phyloP scores from a whole-genome alignment of 805 yeast species.

The Ogataea populi-albae region DNA sequence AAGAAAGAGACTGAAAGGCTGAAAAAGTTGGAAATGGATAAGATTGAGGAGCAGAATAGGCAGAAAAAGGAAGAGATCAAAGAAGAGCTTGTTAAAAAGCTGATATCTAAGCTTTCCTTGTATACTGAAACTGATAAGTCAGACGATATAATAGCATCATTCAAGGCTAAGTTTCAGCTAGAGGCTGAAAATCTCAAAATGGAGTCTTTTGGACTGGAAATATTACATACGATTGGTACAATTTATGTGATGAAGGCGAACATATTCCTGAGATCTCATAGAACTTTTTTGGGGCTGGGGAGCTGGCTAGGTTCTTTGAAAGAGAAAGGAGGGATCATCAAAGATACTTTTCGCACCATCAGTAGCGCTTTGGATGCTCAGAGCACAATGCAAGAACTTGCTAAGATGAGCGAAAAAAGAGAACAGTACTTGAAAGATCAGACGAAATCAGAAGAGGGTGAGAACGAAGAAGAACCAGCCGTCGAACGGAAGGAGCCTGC shows the following conservation, averaged over 20 bases:
- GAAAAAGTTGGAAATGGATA: constrained; percentile 54
- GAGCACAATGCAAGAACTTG: constrained; percentile 68
- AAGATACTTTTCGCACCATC: constrained; percentile 78
- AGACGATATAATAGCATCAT: constrained; percentile 57
- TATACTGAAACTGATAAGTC: constrained; percentile 59
- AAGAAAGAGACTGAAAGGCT: constrained; percentile 31
- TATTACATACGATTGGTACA: constrained; percentile 78
- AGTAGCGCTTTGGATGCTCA: constrained; percentile 89
- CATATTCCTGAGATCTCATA: constrained; percentile 69
- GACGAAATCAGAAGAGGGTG: constrained; percentile 30
- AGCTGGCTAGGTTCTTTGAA: constrained; percentile 78
- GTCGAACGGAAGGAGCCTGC: constrained; percentile 2
- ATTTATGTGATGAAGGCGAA: constrained; percentile 74
- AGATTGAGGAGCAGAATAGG: constrained; percentile 74
- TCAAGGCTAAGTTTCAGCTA: constrained; percentile 46
- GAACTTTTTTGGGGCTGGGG: constrained; percentile 76
- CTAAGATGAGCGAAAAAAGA: constrained; percentile 59
- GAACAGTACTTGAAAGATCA: constrained; percentile 29
- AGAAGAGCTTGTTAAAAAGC: constrained; percentile 47
- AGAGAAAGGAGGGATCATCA: constrained; percentile 79
- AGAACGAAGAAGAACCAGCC: constrained; percentile 1
- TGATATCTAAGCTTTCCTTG: constrained; percentile 45
- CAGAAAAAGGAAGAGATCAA: constrained; percentile 53
- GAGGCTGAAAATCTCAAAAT: constrained; percentile 82
- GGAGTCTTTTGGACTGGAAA: constrained; percentile 93